Percentiles rank a stretch among this genome's conserved stretches.
phyloP scores from a whole-genome alignment of 371 early-diverging fungal genomes.

The Lichtheimia hyalospora region DNA sequence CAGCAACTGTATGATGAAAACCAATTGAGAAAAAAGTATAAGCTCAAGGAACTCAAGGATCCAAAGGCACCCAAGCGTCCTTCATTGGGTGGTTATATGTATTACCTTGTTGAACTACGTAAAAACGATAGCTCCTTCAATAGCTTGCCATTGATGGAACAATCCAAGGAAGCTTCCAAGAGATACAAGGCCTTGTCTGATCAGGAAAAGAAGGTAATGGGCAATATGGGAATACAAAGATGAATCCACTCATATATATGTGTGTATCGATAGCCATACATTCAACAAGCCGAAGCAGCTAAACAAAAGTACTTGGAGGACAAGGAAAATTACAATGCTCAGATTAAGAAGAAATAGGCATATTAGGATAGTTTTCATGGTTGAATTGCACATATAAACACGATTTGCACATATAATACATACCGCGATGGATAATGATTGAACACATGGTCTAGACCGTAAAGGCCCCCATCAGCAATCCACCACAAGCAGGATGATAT shows the following conservation, averaged over 20 bases:
- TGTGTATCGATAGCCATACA: conserved; percentile 11
- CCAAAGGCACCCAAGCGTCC: conserved; percentile 66
- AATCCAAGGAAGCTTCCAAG: conserved; percentile 28
- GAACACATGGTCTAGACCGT: too few relatives aligned
- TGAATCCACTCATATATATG: too few relatives aligned
- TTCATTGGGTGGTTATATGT: conserved; percentile 32
- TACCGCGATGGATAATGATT: too few relatives aligned
- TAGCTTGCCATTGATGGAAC: conserved; percentile 26
- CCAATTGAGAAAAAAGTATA: conserved; percentile 44
- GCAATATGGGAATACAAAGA: background rate
- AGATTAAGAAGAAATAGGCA: conserved; percentile 2
- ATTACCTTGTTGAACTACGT: conserved; percentile 38
- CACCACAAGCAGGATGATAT: too few relatives aligned
- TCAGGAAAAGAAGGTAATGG: conserved; percentile 27
- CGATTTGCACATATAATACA: too few relatives aligned
- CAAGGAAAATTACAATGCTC: conserved; percentile 11
- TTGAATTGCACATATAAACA: too few relatives aligned
- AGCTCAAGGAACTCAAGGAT: conserved; percentile 51
- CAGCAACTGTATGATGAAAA: conserved; percentile 54
- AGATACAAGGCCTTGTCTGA: conserved; percentile 20
- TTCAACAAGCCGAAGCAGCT: conserved; percentile 6
- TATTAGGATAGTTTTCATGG: too few relatives aligned
- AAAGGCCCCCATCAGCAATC: too few relatives aligned
- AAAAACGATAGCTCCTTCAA: conserved; percentile 16
- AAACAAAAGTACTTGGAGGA: conserved; percentile 7